Evolutionary conservation across 805 yeast species (phyloP), one percentile per base, ranked within the genome.

Genomic region (Brettanomyces bruxellensis): DNA sequence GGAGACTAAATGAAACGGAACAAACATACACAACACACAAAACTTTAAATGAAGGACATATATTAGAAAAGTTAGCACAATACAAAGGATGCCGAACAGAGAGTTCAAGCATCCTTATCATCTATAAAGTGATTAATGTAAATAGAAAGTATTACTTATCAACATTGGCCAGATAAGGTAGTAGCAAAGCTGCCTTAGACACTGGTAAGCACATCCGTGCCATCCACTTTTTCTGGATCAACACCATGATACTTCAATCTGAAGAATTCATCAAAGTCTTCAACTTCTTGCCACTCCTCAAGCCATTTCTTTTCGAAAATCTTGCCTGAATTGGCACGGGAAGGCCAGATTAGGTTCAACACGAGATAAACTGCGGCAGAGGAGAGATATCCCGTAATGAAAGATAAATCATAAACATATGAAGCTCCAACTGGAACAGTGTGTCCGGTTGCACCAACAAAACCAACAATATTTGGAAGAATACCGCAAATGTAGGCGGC

Each of bases 381-480:
- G 1, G 76, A 61, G 34, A 79, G 56, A 64, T 83, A 86, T 1
- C 96, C 96, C 49, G 83, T 73, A 53, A 88, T 79, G 69, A 83
- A 88, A 62, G 83, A 83, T 55, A 88, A 67, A 50, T 81, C 68
- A 69, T 85, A 88, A 41, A 88, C 76, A 48, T 78, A 71, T 48
- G 79, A 76, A 9, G 95, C 95, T 30, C 91, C 95, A 41, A 69
- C 67, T 28, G 95, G 95, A 12, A 87, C 95, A 5, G 43, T 47
- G 49, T 71, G 73, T 36, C 81, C 86, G 24, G 86, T 79, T 8
- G 89, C 88, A 52, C 95, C 88, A 5, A 83, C 90, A 55, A 88
- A 88, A 2, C 96, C 96, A 22, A 84, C 84, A 58, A 88, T 81
- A 57, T 87, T 88, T 41, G 95, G 93, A 34, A 79, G 68, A 48